These are phyloP conservation scores for Periglandula ipomoeae DNA, from an alignment of 2,329 filamentous ascomycete genomes.

Conservation along the genomic window DNA sequence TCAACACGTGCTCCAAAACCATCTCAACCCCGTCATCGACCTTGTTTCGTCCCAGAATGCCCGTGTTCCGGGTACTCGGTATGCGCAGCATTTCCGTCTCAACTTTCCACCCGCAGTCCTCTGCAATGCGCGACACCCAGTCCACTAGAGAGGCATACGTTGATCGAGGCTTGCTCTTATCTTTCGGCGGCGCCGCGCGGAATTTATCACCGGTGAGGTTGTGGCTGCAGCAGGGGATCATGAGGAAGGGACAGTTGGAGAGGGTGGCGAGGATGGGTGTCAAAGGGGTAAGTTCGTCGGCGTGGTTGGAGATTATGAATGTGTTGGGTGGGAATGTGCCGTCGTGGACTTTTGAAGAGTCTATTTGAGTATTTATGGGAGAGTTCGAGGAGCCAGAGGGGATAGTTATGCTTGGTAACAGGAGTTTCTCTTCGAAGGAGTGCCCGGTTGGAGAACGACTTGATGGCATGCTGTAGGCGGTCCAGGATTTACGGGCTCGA, in stretches of 20 bases:
- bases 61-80: slow-evolving; percentile 82
- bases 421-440: slow-evolving; percentile 36
- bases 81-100: slow-evolving; percentile 86
- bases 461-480: slow-evolving; percentile 45
- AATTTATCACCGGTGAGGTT: slow-evolving; percentile 66
- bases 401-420: slow-evolving; percentile 35
- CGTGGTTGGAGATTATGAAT: slow-evolving; percentile 95
- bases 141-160: slow-evolving; percentile 76
- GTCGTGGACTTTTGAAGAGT: slow-evolving; percentile 29
- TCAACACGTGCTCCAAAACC: slow-evolving; percentile 34
- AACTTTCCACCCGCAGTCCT: slow-evolving; percentile 62
- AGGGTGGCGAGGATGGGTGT: slow-evolving; percentile 78
- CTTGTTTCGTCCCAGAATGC: slow-evolving; percentile 65
- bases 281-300: slow-evolving; percentile 93
- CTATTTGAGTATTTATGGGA: not conserved
- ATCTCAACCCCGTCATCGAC: too few relatives aligned
- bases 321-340: slow-evolving; percentile 65
- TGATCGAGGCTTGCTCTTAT: slow-evolving; percentile 46
- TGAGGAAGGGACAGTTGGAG: slow-evolving; percentile 72
- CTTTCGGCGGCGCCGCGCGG: slow-evolving; percentile 52
- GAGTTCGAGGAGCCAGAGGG: slow-evolving; percentile 3
- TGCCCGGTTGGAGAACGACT: slow-evolving; percentile 17
- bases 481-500: slow-evolving; percentile 76
- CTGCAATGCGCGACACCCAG: slow-evolving; percentile 63
- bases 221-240: slow-evolving; percentile 94